Conservation (phyloP, 768 basidiomycete genomes). For the Artomyces pyxidatus region DNA sequence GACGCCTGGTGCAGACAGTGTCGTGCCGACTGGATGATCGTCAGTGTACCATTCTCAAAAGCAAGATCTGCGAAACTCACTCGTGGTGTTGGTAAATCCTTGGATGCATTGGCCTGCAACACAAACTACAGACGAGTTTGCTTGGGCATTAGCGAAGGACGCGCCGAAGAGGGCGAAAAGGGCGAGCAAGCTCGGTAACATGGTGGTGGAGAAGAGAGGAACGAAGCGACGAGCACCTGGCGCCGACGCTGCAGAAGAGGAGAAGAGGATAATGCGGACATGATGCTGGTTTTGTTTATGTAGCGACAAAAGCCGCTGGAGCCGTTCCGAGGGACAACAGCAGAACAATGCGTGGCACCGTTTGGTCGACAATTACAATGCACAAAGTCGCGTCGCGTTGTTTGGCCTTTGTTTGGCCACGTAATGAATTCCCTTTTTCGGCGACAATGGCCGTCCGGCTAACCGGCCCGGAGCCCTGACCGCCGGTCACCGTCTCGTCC, state of each 20-base stretch:
- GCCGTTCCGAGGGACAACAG: no score
- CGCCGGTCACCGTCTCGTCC: no score
- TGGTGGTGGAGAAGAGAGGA: neutral
- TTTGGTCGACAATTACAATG: neutral
- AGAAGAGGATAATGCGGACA: neutral
- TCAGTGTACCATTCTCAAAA: neutral
- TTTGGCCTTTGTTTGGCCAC: neutral
- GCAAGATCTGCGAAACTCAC: constrained; percentile 33
- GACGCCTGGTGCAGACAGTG: constrained; percentile 46
- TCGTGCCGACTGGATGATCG: constrained; percentile 56
- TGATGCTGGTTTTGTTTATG: neutral
- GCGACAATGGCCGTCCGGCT: no score
- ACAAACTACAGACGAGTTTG: constrained; percentile 58
- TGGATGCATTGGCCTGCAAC: constrained; percentile 86
- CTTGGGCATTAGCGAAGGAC: neutral
- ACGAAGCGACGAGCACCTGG: neutral
- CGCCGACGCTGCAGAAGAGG: neutral
- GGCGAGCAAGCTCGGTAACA: neutral
- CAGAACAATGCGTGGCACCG: no score
- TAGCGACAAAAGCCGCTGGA: neutral
- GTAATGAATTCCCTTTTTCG: neutral
- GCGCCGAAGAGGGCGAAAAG: neutral
- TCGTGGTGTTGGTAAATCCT: constrained; percentile 65
- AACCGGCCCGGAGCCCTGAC: no score
- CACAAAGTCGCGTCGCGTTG: neutral